Evolutionary conservation across 345 rosid genomes (phyloP), one percentile per base, ranked within the genome.

Genomic region (Aurinia saxatilis): DNA sequence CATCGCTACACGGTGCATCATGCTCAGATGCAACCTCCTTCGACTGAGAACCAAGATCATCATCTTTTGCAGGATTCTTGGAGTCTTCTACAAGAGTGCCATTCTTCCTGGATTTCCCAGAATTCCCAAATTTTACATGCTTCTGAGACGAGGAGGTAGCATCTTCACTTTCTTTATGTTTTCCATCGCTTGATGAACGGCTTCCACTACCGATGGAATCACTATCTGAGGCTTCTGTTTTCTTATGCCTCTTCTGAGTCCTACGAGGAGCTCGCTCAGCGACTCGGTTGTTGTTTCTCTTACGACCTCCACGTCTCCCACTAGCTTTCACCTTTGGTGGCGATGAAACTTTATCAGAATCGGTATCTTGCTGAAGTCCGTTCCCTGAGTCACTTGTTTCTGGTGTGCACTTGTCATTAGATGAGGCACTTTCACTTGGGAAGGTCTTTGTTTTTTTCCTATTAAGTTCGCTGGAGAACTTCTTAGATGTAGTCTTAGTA

Each of bases 371-470:
- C 68, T 61, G 72, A 34, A 77, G 79, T 67, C 88, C 90, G 19
- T 69, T 79, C 75, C 87, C 99, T 36, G 97, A 90, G 60, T 90
- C 99, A 57, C 99, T 93, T 70, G 95, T 81, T 59, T 78, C 97
- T 66, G 86, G 77, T 55, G 76, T 49, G 63, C 75, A 79, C 80
- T 83, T 88, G n/a, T 77, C 92, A 76, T 82, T 95, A 59, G 96
- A 90, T 5, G 96, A 90, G 15, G 99, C 95, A 79, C 96, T 90
- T 80, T 90, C 97, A 75, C 89, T 81, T 69, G 83, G 90, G 78
- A 74, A 66, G 56, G 90, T 78, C 63, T 84, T 90, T 42, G 66
- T 33, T 67, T 80, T 81, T 75, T 61, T 83, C 65, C 77, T 74
- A 39, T 66, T 62, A 60, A 80, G 67, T 68, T 75, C 66, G 72